These are phyloP conservation scores for Cryphonectria radicalis DNA, from an alignment of 2,329 filamentous ascomycete species.

Conservation along the genomic window DNA sequence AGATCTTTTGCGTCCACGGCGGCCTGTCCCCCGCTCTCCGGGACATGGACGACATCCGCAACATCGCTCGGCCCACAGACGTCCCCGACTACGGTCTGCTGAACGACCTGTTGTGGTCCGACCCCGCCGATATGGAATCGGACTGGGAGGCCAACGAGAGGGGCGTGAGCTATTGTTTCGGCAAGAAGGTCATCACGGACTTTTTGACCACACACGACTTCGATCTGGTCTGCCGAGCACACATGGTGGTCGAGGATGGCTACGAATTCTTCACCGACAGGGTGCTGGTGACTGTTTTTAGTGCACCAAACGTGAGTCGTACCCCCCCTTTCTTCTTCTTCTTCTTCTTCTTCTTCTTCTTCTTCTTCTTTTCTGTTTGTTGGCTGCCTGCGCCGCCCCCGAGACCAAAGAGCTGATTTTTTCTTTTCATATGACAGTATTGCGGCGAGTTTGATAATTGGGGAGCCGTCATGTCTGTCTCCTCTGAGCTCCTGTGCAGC, in stretches of 20 bases:
- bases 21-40: conserved; percentile 88
- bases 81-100: conserved; percentile 95
- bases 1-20: conserved; percentile 97
- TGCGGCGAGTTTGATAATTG: conserved; percentile 99
- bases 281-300: conserved; percentile 95
- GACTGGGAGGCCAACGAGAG: conserved; percentile 98
- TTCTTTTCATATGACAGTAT: conserved; percentile 61
- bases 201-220: conserved; percentile 95
- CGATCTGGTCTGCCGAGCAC: conserved; percentile 92
- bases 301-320: conserved; percentile 87
- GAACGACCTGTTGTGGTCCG: conserved; percentile 96
- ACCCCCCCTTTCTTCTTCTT: background rate
- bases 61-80: conserved; percentile 93
- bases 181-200: conserved; percentile 96
- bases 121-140: conserved; percentile 95
- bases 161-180: conserved; percentile 97
- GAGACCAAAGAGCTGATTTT: conserved; percentile 32
- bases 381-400: background rate
- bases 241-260: conserved; percentile 99
- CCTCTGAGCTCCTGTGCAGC: conserved; percentile 88
- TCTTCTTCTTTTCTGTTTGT: background rate
- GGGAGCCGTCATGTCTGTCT: conserved; percentile 99
- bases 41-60: conserved; percentile 98
- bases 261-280: conserved; percentile 99
- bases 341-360: too few species aligned